A percentile compares a stretch with the other conserved stretches of the same genome.
Conservation (phyloP, 805 yeast genomes). For the Metschnikowia noctiluminum region DNA sequence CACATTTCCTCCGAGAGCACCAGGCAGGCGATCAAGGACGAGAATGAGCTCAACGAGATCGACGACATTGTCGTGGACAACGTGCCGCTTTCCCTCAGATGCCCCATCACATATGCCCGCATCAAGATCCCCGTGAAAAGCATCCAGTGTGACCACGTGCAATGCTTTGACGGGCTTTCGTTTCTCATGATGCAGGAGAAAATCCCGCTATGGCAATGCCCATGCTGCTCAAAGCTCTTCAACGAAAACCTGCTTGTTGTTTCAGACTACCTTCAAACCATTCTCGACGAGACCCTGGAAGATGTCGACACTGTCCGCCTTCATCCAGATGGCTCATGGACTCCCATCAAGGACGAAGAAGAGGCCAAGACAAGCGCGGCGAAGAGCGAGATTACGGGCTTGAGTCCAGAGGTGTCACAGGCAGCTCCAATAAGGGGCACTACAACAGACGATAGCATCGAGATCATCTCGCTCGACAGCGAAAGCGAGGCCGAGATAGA, state of each 20-base stretch:
- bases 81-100: slow-evolving; percentile 63
- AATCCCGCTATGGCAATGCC: slow-evolving; percentile 85
- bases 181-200: slow-evolving; percentile 74
- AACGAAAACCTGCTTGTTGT: slow-evolving; percentile 58
- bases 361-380: not conserved
- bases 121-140: slow-evolving; percentile 74
- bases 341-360: slow-evolving; percentile 22
- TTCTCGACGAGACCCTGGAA: slow-evolving; percentile 50
- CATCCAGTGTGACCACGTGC: slow-evolving; percentile 69
- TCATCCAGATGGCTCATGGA: slow-evolving; percentile 74
- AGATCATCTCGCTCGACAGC: slow-evolving; percentile 49
- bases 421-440: not conserved
- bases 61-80: slow-evolving; percentile 71
- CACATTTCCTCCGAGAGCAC: slow-evolving; percentile 55
- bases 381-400: not conserved
- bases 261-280: slow-evolving; percentile 69
- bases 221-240: slow-evolving; percentile 62
- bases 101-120: slow-evolving; percentile 73
- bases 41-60: slow-evolving; percentile 45
- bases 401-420: not conserved
- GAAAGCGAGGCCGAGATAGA: slow-evolving; percentile 31
- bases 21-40: slow-evolving; percentile 39
- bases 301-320: slow-evolving; percentile 66
- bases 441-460: slow-evolving; percentile 26
- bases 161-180: slow-evolving; percentile 81